Conservation (phyloP, 805 yeast species). For the Cyberlindnera petersonii region DNA sequence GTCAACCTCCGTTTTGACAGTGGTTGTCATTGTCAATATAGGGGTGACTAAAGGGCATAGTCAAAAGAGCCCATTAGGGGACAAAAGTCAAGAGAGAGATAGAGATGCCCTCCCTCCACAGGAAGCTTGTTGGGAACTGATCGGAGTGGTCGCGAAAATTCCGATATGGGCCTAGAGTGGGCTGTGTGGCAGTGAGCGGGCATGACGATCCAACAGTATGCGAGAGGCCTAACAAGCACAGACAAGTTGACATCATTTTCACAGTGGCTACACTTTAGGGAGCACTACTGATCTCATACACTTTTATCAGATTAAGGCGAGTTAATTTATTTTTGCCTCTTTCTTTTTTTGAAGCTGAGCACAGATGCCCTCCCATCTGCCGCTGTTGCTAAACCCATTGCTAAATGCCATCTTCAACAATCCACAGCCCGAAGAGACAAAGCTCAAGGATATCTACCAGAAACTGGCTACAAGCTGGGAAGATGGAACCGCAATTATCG, state of each 20-base stretch:
- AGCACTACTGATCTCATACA: too few relatives aligned
- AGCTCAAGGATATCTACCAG: conserved; percentile 44
- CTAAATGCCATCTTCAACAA: conserved; percentile 65
- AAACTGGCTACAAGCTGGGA: conserved; percentile 32
- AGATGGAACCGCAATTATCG: conserved; percentile 54
- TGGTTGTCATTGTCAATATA: too few relatives aligned
- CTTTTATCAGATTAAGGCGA: too few relatives aligned
- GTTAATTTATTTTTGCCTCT: too few relatives aligned
- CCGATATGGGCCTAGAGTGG: background rate
- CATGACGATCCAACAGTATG: too few relatives aligned
- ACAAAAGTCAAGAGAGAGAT: background rate
- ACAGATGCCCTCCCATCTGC: conserved; percentile 41
- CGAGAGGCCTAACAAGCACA: too few relatives aligned
- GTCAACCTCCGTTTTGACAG: too few relatives aligned
- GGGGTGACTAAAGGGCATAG: too few relatives aligned
- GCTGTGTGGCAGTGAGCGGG: too few relatives aligned
- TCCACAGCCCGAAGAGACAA: conserved; percentile 45
- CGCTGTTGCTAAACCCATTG: conserved; percentile 57
- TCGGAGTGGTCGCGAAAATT: background rate
- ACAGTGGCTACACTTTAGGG: background rate
- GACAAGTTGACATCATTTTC: too few relatives aligned
- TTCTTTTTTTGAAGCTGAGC: too few relatives aligned
- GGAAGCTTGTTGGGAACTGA: background rate
- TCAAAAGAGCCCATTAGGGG: background rate
- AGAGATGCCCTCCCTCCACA: background rate